Percentiles rank a stretch among this genome's conserved stretches.
Conservation (phyloP, 805 yeast species). For the Spathaspora girioi region DNA sequence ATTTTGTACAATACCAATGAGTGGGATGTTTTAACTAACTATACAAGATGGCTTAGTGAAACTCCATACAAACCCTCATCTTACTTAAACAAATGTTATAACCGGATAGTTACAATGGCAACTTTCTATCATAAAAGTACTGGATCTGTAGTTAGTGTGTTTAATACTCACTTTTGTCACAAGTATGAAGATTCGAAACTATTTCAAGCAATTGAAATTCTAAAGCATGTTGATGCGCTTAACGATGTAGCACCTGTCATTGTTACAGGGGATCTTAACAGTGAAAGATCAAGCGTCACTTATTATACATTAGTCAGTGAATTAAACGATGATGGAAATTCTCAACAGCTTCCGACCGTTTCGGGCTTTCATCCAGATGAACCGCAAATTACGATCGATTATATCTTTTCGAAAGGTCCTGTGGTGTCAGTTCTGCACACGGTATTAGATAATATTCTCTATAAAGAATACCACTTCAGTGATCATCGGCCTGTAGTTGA, state of each 20-base stretch:
- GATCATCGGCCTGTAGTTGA: slow-evolving; percentile 45
- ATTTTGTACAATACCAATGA: slow-evolving; percentile 19
- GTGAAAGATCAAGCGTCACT: slow-evolving; percentile 18
- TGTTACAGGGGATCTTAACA: slow-evolving; percentile 57
- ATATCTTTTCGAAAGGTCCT: slow-evolving; percentile 23
- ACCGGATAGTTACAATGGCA: slow-evolving; percentile 35
- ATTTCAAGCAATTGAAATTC: slow-evolving; percentile 43
- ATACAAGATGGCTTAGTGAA: slow-evolving; percentile 23
- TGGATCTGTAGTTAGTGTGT: slow-evolving; percentile 23
- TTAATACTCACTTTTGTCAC: slow-evolving; percentile 40
- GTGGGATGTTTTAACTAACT: slow-evolving; percentile 20
- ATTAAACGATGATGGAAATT: slow-evolving; percentile 12
- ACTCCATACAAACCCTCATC: slow-evolving; percentile 22
- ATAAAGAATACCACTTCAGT: slow-evolving; percentile 32
- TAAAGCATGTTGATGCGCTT: slow-evolving; percentile 30
- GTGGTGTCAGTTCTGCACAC: slow-evolving; percentile 20
- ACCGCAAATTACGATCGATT: slow-evolving; percentile 34
- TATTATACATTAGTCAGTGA: slow-evolving; percentile 22
- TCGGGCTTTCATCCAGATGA: slow-evolving; percentile 11
- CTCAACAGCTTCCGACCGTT: slow-evolving; percentile 24
- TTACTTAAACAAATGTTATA: slow-evolving; percentile 47
- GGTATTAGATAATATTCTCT: slow-evolving; percentile 31
- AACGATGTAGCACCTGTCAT: slow-evolving; percentile 16
- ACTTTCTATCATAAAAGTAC: slow-evolving; percentile 21
- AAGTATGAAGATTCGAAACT: slow-evolving; percentile 29